Evolutionary conservation across 495 filamentous ascomycete genomes (phyloP).

Genomic region (Lasiosphaeris hirsuta): DNA sequence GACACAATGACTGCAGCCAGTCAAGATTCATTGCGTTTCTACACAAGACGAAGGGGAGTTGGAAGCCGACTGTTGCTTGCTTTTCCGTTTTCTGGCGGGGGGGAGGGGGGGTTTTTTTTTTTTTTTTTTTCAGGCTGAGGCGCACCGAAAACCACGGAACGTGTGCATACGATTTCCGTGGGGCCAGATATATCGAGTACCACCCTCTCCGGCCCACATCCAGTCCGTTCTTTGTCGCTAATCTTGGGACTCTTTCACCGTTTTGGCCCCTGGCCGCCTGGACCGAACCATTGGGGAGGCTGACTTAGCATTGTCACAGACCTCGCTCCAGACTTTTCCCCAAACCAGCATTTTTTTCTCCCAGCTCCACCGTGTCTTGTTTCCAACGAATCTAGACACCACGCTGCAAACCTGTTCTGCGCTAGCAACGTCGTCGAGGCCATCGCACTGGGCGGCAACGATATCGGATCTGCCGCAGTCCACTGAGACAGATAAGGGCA

Average conservation of each 20-base stretch:
- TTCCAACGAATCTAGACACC: too few species aligned
- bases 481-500: constrained; percentile 1
- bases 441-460: too few species aligned
- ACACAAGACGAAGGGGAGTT: neutral
- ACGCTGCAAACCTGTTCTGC: too few species aligned
- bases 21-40: neutral
- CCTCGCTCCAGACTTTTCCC: too few species aligned
- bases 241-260: too few species aligned
- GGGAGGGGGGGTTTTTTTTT: too few species aligned
- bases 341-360: too few species aligned
- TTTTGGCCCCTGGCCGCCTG: too few species aligned
- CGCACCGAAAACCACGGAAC: constrained; percentile 9
- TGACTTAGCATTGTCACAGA: too few species aligned
- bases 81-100: neutral
- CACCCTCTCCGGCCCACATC: constrained; percentile 5
- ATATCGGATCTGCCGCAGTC: neutral
- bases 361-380: too few species aligned
- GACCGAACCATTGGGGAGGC: too few species aligned
- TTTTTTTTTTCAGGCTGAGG: neutral
- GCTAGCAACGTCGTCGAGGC: too few species aligned
- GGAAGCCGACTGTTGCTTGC: neutral
- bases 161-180: constrained; percentile 1
- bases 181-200: constrained; percentile 9
- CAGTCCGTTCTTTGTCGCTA: neutral
- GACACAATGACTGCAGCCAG: neutral